phyloP scores from a whole-genome alignment of 306 rosid species.

The Malus orientalis region DNA sequence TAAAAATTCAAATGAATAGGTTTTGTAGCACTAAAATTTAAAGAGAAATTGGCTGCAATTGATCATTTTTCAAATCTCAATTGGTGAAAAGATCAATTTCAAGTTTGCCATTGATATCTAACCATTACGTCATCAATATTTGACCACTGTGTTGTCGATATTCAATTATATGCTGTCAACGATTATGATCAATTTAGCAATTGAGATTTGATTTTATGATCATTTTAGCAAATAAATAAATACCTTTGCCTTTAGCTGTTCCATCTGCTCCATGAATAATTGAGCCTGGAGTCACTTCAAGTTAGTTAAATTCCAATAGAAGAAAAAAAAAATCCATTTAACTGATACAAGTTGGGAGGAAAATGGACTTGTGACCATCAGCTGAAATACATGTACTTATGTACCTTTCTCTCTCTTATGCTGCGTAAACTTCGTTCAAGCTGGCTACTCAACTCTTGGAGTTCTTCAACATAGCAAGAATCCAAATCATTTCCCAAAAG shows the following conservation, averaged over 20 bases:
- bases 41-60: neutral
- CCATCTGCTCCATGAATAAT: constrained; percentile 24
- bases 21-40: too few species aligned
- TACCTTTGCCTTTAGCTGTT: constrained; percentile 42
- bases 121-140: too few species aligned
- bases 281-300: constrained; percentile 31
- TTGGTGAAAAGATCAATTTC: neutral
- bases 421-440: constrained; percentile 33
- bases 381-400: neutral
- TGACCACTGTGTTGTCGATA: too few species aligned
- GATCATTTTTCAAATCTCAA: neutral
- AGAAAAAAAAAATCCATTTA: too few species aligned
- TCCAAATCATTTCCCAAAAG: constrained; percentile 40
- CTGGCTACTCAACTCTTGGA: constrained; percentile 30
- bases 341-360: neutral
- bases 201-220: too few species aligned
- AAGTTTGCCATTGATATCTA: too few species aligned
- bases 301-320: neutral
- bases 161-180: too few species aligned
- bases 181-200: too few species aligned
- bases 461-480: constrained; percentile 43
- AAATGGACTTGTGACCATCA: neutral
- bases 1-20: neutral
- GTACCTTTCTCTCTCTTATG: constrained; percentile 55
- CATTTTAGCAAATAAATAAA: neutral